These are phyloP conservation scores for Dorcoceras hygrometricum DNA, from an alignment of 257 asterid genomes.

Conservation along the genomic window DNA sequence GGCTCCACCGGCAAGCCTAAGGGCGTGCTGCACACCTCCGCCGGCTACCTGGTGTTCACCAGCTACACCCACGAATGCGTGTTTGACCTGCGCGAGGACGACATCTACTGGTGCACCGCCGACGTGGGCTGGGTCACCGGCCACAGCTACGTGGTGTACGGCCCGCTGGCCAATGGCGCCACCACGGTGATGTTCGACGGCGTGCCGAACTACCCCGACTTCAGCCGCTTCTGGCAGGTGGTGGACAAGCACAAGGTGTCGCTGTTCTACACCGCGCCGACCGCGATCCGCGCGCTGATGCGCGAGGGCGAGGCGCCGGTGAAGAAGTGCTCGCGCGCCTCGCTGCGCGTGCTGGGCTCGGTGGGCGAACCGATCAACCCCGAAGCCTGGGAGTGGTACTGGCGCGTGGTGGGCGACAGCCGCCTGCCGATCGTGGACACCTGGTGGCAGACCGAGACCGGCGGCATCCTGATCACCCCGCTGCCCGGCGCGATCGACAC, in stretches of 20 bases:
- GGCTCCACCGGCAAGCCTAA: background rate
- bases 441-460: background rate
- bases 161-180: background rate
- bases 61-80: too few species aligned
- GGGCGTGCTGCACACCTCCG: background rate
- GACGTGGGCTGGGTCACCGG: background rate
- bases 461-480: background rate
- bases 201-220: background rate
- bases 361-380: slow-evolving; percentile 2
- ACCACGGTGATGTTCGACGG: background rate
- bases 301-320: background rate
- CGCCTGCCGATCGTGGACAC: background rate
- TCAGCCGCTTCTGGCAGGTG: background rate
- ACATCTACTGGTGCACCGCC: background rate
- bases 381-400: background rate
- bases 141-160: background rate
- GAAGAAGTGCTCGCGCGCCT: background rate
- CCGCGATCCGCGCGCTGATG: slow-evolving; percentile 5
- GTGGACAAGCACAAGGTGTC: background rate
- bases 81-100: background rate
- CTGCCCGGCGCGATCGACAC: background rate
- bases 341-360: background rate
- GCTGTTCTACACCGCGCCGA: background rate
- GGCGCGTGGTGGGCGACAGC: background rate
- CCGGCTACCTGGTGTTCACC: too few species aligned